Conservation (phyloP, 2,329 filamentous ascomycete species). For the Emericellopsis cladophorae region DNA sequence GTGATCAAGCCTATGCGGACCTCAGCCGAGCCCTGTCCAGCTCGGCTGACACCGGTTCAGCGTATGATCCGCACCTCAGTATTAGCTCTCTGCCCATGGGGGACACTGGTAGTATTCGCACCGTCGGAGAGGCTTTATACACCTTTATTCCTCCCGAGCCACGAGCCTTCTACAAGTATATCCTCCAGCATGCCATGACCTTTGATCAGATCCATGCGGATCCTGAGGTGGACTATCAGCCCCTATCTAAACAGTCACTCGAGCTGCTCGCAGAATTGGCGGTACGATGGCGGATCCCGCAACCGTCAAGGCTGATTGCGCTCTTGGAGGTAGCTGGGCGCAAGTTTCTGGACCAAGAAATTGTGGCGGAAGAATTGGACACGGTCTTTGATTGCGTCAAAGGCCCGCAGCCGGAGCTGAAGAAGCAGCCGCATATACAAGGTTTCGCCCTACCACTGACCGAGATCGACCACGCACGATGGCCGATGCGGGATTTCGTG, state of each 20-base stretch:
- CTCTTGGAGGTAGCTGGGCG: constrained; percentile 76
- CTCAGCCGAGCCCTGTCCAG: constrained; percentile 37
- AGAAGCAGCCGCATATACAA: constrained; percentile 46
- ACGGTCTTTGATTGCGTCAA: constrained; percentile 75
- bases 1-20: constrained; percentile 40
- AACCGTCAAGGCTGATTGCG: constrained; percentile 65
- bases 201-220: constrained; percentile 48
- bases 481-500: constrained; percentile 57
- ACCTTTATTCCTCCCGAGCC: constrained; percentile 84
- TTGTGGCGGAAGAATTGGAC: constrained; percentile 71
- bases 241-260: constrained; percentile 64
- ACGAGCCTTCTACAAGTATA: constrained; percentile 69
- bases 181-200: constrained; percentile 64
- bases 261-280: constrained; percentile 79
- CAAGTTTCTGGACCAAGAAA: constrained; percentile 75
- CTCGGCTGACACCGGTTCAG: constrained; percentile 23
- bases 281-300: constrained; percentile 78
- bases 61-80: constrained; percentile 55
- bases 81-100: constrained; percentile 53
- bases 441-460: constrained; percentile 34
- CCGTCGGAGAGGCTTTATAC: constrained; percentile 56
- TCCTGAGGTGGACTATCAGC: constrained; percentile 32
- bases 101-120: constrained; percentile 34
- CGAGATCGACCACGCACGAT: constrained; percentile 46
- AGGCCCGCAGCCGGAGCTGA: constrained; percentile 51